Conservation (phyloP, 176 grass and related monocot species). For the Oryza australiensis region DNA sequence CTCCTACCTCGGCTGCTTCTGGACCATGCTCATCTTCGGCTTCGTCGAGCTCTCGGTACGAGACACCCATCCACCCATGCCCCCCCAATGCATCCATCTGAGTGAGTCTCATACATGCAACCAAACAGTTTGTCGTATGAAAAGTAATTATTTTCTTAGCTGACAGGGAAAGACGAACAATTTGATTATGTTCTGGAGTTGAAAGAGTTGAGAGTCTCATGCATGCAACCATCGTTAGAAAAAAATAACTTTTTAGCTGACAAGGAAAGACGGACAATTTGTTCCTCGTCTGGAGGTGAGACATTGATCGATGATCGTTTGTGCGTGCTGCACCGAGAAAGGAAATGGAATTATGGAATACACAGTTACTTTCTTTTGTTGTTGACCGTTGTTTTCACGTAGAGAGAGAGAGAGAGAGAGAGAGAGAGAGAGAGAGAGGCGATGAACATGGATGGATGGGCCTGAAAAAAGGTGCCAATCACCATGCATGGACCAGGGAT, state of each 20-base stretch:
- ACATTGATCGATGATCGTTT: neutral
- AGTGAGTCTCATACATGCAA: neutral
- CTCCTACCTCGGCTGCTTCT: slow-evolving; percentile 96
- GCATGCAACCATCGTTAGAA: too few relatives aligned
- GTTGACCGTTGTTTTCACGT: slow-evolving; percentile 25
- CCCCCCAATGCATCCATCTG: neutral
- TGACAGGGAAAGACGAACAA: neutral
- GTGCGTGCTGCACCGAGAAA: neutral
- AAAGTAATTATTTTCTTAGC: neutral
- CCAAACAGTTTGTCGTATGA: too few relatives aligned
- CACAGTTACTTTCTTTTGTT: neutral
- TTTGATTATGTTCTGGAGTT: neutral
- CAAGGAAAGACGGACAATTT: neutral
- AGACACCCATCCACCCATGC: too few relatives aligned
- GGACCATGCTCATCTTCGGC: slow-evolving; percentile 95
- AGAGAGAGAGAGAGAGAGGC: neutral
- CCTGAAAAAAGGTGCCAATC: slow-evolving; percentile 33
- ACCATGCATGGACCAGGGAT: slow-evolving; percentile 35
- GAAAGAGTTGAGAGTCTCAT: too few relatives aligned
- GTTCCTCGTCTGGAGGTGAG: neutral
- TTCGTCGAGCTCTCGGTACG: slow-evolving; percentile 94
- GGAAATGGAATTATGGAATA: slow-evolving; percentile 10
- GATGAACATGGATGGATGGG: slow-evolving; percentile 1
- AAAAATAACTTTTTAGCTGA: neutral
- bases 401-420: neutral